Evolutionary conservation across 768 basidiomycete genomes (phyloP), one percentile per base, ranked within the genome.

Genomic region (Boletus sensibilis): DNA sequence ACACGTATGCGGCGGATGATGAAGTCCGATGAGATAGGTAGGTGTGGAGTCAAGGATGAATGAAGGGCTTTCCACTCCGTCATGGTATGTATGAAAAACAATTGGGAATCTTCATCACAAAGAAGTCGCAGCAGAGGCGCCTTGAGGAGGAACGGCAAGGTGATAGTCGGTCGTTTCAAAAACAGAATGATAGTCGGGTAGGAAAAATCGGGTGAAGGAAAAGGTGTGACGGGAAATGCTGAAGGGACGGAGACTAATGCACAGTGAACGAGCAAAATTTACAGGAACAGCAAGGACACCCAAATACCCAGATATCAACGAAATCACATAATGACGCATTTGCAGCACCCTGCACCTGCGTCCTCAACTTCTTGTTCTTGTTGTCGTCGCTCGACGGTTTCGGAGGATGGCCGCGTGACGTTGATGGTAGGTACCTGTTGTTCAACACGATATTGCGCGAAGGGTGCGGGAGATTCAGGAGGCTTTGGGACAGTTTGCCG

Each of bases 321-420:
- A 52, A 58, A 72, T 90, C 83, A 92, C 90, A 92, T 92, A 70
- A 92, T 80, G 63, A 89, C 74, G 74, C 90, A 92, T 74, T 86
- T 88, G 78, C 90, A 92, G 68, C 90, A 92, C 31, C 77, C 81
- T 33, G 71, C 76, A 2, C 64, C 68, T 14, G 79, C 80, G 8
- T 86, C 82, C 34, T 84, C 81, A 12, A 74, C 73, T 38, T 66
- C 60, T 41, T 64, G 69, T 49, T 62, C 61, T 52, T 51, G 75
- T 52, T 51, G 75, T 43, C 63, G 61, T 43, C 63, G 68, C 50
- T 72, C 68, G 37, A 47, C 59, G 2, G 55, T 25, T 21, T 74
- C 72, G 12, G 59, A 45, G 49, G 72, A 69, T 39, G 68, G 64
- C 40, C 69, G 60, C 31, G 72, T 69, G 39, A 73, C 64, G 34